Conservation (phyloP, 2,329 filamentous ascomycete genomes). For the Erysiphe pulchra region DNA sequence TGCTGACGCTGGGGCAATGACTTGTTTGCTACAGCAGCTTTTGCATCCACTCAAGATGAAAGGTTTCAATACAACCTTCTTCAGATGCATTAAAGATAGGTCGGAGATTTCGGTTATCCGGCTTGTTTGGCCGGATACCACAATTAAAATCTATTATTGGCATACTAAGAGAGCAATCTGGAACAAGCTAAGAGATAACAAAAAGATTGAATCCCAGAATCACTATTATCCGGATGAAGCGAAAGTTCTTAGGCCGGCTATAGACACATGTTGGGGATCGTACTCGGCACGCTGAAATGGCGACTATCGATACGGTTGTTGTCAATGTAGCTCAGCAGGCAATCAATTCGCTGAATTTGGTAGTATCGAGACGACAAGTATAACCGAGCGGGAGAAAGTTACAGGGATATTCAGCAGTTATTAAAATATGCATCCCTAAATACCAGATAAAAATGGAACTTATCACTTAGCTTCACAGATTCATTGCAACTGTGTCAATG, state of each 20-base stretch:
- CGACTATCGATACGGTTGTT: neutral
- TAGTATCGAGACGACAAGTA: neutral
- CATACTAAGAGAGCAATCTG: too few relatives aligned
- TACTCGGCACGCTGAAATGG: neutral
- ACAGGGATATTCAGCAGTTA: neutral
- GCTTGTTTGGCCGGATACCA: neutral
- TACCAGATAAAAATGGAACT: neutral
- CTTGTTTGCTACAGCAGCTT: neutral
- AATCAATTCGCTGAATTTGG: neutral
- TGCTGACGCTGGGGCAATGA: neutral
- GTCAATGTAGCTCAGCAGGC: neutral
- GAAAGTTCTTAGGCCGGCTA: neutral
- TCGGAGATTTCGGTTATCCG: neutral
- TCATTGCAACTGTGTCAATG: neutral
- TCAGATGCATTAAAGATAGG: neutral
- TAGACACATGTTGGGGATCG: neutral
- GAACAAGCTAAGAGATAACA: neutral
- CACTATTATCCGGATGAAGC: neutral
- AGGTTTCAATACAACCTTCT: neutral
- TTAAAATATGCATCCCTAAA: neutral
- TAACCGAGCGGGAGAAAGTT: neutral
- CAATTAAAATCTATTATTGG: neutral
- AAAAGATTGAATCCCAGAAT: neutral
- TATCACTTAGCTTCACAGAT: too few relatives aligned
- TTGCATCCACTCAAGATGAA: neutral